phyloP scores from a whole-genome alignment of 331 rosid species.

The Rosa hybrid region DNA sequence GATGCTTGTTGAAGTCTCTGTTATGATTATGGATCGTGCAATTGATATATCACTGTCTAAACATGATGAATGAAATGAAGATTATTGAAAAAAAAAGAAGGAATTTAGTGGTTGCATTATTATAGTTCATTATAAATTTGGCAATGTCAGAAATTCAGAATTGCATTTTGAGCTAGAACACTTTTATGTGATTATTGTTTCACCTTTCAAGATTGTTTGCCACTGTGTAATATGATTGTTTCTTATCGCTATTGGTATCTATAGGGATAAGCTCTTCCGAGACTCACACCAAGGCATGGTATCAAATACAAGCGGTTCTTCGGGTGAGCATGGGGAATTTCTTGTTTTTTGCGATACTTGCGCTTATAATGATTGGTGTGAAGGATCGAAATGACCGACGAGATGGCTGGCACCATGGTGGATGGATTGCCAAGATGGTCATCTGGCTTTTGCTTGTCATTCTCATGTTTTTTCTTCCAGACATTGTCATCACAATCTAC shows the following conservation, averaged over 20 bases:
- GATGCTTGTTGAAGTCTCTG: background rate
- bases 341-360: constrained; percentile 71
- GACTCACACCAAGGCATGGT: constrained; percentile 67
- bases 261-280: constrained; percentile 73
- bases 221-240: background rate
- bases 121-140: background rate
- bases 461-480: constrained; percentile 84
- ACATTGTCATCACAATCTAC: constrained; percentile 54
- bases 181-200: background rate
- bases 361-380: constrained; percentile 92
- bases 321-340: constrained; percentile 94
- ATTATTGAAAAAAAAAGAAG: background rate
- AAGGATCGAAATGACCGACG: constrained; percentile 90
- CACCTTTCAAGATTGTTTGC: background rate
- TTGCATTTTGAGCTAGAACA: background rate
- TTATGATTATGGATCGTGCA: background rate
- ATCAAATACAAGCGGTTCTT: constrained; percentile 83
- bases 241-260: background rate
- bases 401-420: constrained; percentile 97
- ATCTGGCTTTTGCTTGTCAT: constrained; percentile 77
- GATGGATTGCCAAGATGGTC: constrained; percentile 79
- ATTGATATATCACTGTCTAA: background rate
- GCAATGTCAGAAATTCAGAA: background rate
- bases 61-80: background rate
- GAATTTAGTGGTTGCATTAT: background rate